Percentiles rank a stretch among this genome's conserved stretches.
Evolutionary conservation across 176 grass and related monocot genomes (phyloP).

Genomic region (Carex littledalei): DNA sequence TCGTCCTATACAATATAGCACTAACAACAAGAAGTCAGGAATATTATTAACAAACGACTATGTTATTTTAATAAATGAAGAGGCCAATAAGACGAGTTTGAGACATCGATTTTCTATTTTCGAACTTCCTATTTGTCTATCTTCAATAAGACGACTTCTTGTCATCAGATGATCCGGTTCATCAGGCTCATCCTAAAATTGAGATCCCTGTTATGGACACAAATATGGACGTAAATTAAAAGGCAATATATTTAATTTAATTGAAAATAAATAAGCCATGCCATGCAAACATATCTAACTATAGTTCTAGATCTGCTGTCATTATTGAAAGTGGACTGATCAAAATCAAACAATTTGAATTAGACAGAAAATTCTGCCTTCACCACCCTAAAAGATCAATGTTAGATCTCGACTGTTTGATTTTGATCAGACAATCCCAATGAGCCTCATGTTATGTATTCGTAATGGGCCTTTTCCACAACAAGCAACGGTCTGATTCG

Average conservation of each 20-base stretch:
- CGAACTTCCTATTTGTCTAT: no score
- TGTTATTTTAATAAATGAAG: no score
- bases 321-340: neutral
- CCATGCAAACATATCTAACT: neutral
- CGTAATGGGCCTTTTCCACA: neutral
- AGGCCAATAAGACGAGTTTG: no score
- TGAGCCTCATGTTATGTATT: neutral
- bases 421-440: neutral
- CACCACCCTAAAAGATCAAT: neutral
- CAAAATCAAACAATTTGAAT: neutral
- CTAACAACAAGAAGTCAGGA: no score
- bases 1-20: no score
- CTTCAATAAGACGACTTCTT: neutral
- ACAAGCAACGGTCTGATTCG: neutral
- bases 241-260: neutral
- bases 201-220: neutral
- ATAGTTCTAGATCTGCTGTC: neutral
- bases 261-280: neutral
- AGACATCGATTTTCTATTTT: no score
- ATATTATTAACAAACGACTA: no score
- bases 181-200: neutral
- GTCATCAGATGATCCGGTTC: neutral
- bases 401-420: neutral
- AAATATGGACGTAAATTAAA: neutral
- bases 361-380: neutral